Evolutionary conservation across 2,329 filamentous ascomycete genomes (phyloP).

Genomic region (Exutisphaerella laricina): DNA sequence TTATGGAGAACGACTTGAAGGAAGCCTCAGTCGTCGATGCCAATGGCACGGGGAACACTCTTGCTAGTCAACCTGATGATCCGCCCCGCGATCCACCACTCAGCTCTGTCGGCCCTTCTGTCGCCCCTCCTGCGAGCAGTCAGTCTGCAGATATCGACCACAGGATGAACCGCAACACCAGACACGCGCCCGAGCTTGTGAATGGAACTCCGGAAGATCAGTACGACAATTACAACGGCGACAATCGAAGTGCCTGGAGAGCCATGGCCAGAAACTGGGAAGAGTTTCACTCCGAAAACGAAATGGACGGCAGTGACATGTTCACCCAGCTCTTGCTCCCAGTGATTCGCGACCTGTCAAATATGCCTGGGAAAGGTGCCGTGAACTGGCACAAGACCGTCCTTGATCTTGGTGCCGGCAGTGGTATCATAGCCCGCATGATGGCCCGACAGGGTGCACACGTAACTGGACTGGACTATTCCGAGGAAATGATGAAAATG

Average conservation of each 20-base stretch:
- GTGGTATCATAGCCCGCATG: constrained; percentile 46
- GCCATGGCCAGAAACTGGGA: constrained; percentile 43
- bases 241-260: constrained; percentile 35
- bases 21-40: too few species aligned
- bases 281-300: constrained; percentile 5
- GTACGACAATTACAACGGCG: constrained; percentile 5
- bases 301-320: constrained; percentile 40
- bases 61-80: too few species aligned
- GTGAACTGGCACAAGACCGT: constrained; percentile 33
- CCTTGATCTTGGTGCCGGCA: constrained; percentile 48
- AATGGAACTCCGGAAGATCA: constrained; percentile 4
- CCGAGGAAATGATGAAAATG: constrained; percentile 37
- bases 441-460: constrained; percentile 35
- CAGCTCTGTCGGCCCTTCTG: too few species aligned
- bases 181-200: constrained; percentile 6
- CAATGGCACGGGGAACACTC: too few species aligned
- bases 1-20: too few species aligned
- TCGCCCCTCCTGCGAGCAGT: too few species aligned
- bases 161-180: constrained; percentile 3
- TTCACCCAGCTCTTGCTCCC: constrained; percentile 42
- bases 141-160: too few species aligned
- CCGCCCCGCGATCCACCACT: too few species aligned
- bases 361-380: constrained; percentile 36
- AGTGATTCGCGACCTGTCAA: constrained; percentile 33
- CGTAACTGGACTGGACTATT: constrained; percentile 45